Evolutionary conservation across 345 rosid species (phyloP).

Genomic region (Kernera saxatilis): DNA sequence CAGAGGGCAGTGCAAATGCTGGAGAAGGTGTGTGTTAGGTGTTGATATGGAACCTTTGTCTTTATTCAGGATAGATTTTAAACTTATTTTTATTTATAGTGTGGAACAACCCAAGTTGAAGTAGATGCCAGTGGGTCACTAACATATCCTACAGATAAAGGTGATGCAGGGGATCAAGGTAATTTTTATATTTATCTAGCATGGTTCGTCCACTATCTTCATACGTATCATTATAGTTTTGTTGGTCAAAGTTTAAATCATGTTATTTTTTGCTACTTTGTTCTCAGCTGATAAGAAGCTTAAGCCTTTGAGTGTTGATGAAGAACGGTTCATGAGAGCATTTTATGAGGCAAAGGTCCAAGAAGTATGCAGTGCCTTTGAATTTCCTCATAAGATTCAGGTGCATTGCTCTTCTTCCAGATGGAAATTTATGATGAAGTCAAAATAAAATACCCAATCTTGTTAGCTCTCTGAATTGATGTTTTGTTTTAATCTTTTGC

Average conservation of each 20-base stretch:
- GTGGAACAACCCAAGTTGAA: conserved; percentile 79
- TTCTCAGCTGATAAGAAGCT: conserved; percentile 62
- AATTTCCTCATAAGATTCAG: conserved; percentile 97
- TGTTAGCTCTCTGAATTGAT: not conserved
- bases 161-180: conserved; percentile 49
- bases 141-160: conserved; percentile 60
- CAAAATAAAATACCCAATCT: not conserved
- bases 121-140: conserved; percentile 85
- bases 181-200: not conserved
- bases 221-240: not conserved
- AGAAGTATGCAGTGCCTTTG: conserved; percentile 95
- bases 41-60: not conserved
- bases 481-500: conserved; percentile 26
- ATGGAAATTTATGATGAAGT: not conserved
- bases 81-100: conserved; percentile 34
- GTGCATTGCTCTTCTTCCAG: conserved; percentile 26
- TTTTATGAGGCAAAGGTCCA: conserved; percentile 86
- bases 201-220: not conserved
- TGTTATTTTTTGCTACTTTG: not conserved
- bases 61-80: conserved; percentile 18
- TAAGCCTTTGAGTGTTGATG: conserved; percentile 76
- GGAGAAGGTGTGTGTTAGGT: conserved; percentile 50
- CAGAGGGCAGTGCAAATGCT: conserved; percentile 67
- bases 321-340: conserved; percentile 83
- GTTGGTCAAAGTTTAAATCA: not conserved